Base-by-base conservation (phyloP, 257 asterid genomes). In the Solanum arcanum region DNA sequence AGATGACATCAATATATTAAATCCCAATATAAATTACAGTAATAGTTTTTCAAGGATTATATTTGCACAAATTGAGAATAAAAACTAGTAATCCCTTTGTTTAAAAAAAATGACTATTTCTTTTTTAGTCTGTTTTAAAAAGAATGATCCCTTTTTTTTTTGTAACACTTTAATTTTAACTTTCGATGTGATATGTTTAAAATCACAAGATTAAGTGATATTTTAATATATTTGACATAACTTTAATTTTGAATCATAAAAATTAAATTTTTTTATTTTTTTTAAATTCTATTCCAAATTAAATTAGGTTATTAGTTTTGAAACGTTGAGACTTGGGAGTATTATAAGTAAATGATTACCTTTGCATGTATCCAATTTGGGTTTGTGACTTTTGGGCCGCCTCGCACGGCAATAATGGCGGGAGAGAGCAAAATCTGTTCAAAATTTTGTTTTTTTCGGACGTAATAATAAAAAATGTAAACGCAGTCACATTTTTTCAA, bases 401-500 rank as follows among this genome's bases (percentile, higher is more conserved):
- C 23, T 13, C 4, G 10, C 59, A 18, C 14, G 42, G 18, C 16
- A 46, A 29, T 49, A 27, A 81, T 49, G 85, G 85, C 85, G 85
- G 85, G 85, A 81, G 85, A 49, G 9, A 47, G 44, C 18, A 81
- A 81, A 49, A 27, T 29, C 10, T 47, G 68, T 56, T 56, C 64
- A 56, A 56, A 2, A 16, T 52, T 52, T 52, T 18, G 10, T 52
- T 52, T 52, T 41, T 41, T 2, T 52, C 62, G 11, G 15, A 46
- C 77, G 82, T 78, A 78, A 25, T 21, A 7, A 35, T 16, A 33
- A 47, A 44, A 59, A 12, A 80, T 12, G 68, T 15, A 23, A 77
- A 39, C 72, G 86, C 68, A 64, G 86, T 42, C 87, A 72, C 18
- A 33, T 41, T 49, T 41, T 80, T 49, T 31, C 85, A 49, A 81